phyloP scores from a whole-genome alignment of 2,329 filamentous ascomycete species.

The Neospermospora avenae region DNA sequence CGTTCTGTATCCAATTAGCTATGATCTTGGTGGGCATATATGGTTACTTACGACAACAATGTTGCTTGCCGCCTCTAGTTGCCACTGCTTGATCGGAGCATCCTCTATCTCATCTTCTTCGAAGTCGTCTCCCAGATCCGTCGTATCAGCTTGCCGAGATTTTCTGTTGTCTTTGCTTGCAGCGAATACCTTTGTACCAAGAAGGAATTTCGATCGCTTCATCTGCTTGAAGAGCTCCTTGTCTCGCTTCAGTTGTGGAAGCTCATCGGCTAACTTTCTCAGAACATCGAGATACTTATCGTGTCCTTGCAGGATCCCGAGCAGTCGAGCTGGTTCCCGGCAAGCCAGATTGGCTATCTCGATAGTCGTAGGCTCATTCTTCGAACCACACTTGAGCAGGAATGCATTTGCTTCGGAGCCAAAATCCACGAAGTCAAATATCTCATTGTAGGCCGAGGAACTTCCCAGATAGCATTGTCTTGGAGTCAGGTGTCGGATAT shows the following conservation, averaged over 20 bases:
- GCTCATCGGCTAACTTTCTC: slow-evolving; percentile 73
- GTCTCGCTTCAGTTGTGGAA: slow-evolving; percentile 69
- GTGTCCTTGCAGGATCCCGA: slow-evolving; percentile 72
- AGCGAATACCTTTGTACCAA: slow-evolving; percentile 74
- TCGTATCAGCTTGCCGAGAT: slow-evolving; percentile 23
- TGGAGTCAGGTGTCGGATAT: slow-evolving; percentile 60
- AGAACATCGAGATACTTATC: slow-evolving; percentile 87
- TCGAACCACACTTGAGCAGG: slow-evolving; percentile 82
- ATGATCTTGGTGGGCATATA: background rate
- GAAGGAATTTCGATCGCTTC: slow-evolving; percentile 70
- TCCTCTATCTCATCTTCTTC: slow-evolving; percentile 44
- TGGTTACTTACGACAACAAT: slow-evolving; percentile 63
- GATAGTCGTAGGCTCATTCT: slow-evolving; percentile 80
- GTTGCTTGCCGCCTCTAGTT: slow-evolving; percentile 66
- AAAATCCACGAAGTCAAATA: slow-evolving; percentile 97
- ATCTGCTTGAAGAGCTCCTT: slow-evolving; percentile 75
- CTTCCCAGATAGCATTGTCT: slow-evolving; percentile 76
- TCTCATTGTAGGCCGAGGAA: slow-evolving; percentile 70
- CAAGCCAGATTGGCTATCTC: slow-evolving; percentile 86
- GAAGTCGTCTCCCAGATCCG: slow-evolving; percentile 40
- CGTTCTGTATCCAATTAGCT: slow-evolving; percentile 42
- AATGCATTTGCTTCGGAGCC: slow-evolving; percentile 85
- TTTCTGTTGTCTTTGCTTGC: slow-evolving; percentile 26
- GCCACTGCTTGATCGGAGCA: slow-evolving; percentile 50
- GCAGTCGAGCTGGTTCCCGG: slow-evolving; percentile 75